These are phyloP conservation scores for Xylaria sp. DNA, from an alignment of 2,329 filamentous ascomycete genomes.

Conservation along the genomic window DNA sequence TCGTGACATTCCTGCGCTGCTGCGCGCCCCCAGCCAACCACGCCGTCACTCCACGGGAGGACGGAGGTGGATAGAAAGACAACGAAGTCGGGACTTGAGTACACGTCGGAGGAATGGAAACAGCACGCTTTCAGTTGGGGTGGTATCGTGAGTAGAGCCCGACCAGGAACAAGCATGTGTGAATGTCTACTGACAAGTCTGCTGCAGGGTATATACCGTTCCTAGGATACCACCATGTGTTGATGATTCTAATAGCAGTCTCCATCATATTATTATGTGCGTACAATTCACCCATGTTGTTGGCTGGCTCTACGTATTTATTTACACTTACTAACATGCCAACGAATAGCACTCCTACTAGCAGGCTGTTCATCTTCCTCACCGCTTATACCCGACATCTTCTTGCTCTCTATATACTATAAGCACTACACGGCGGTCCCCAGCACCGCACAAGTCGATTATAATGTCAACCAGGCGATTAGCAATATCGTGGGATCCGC, in stretches of 20 bases:
- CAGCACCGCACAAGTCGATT: slow-evolving; percentile 89
- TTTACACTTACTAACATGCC: slow-evolving; percentile 17
- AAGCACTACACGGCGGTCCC: slow-evolving; percentile 84
- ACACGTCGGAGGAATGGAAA: slow-evolving; percentile 39
- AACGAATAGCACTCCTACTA: slow-evolving; percentile 78
- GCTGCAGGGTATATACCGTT: slow-evolving; percentile 71
- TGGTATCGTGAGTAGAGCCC: slow-evolving; percentile 49
- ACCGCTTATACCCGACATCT: slow-evolving; percentile 93
- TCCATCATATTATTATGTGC: slow-evolving; percentile 94
- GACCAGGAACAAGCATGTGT: background rate
- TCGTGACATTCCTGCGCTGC: slow-evolving; percentile 41
- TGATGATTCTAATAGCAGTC: slow-evolving; percentile 96
- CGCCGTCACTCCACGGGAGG: slow-evolving; percentile 50
- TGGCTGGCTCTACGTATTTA: background rate
- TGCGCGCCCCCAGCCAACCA: slow-evolving; percentile 41
- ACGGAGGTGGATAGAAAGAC: slow-evolving; percentile 47
- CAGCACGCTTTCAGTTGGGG: slow-evolving; percentile 48
- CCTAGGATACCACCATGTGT: slow-evolving; percentile 82
- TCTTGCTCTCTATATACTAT: slow-evolving; percentile 98
- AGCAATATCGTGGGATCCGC: slow-evolving; percentile 89
- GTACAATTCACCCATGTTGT: slow-evolving; percentile 52
- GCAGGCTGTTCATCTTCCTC: slow-evolving; percentile 98
- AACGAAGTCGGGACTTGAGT: slow-evolving; percentile 38
- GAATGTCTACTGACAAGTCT: slow-evolving; percentile 12
- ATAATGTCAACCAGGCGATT: slow-evolving; percentile 85